Evolutionary conservation across 768 basidiomycete species (phyloP), one percentile per base, ranked within the genome.

Genomic region (Boletus reticulatus): DNA sequence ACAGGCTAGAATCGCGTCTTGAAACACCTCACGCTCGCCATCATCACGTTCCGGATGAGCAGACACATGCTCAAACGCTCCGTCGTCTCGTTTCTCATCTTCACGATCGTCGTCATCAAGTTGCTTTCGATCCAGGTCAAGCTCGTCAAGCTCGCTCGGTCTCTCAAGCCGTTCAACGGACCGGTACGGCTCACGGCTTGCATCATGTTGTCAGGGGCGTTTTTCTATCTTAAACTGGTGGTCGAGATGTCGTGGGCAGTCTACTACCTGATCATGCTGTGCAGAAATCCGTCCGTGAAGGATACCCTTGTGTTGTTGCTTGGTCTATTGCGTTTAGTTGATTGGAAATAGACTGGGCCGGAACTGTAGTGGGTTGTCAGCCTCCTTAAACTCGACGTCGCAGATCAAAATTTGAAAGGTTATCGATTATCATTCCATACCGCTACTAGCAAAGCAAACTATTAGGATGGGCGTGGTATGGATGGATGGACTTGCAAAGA

Each of bases 101-200:
- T 70, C 36, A 52, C 68, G 48, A 66, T 69, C 64, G 56, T 69
- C 56, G 58, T 62, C 57, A 53, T 69, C 64, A 70, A 70, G 53
- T 12, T 70, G 41, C 55, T 70, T 19, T 56, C 64, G 48, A 53
- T 69, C 50, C 67, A 70, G 7, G 58, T 70, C 56, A 70, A 66
- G 37, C 68, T 69, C 31, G 58, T 70, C 57, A 70, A 64, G 24
- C 61, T 66, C 1, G 62, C 58, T 16, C 67, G 68, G 11, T 57
- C 68, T 1, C 68, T 70, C 6, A 58, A 53, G 36, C 66, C 62
- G 13, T 58, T 68, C n/a, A 60, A 64, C 17, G 59, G 68, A 2
- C 68, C 68, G 0, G 47, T 70, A 38, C 59, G 62, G 32, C 57
- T 69, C 48, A 62, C 62, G 2, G 62, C 60, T 2, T 69, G 62